Conservation (phyloP, 2,329 filamentous ascomycete species). For the Clarireedia homoeocarpa region DNA sequence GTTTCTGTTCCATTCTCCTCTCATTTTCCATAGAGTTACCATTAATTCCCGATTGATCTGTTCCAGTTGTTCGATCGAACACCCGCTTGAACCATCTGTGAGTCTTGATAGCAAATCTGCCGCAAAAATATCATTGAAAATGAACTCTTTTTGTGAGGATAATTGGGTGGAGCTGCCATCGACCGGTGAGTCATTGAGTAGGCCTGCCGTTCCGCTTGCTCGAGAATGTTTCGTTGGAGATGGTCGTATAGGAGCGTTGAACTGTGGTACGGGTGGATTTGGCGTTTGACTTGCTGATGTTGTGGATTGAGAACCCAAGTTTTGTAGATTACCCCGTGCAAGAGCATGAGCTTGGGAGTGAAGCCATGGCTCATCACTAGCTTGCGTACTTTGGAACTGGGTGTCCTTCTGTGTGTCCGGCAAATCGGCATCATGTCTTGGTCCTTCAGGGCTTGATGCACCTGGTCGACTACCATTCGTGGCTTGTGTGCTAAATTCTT, state of each 20-base stretch:
- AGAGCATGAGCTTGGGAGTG: conserved; percentile 51
- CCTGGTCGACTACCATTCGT: conserved; percentile 51
- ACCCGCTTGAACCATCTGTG: conserved; percentile 24
- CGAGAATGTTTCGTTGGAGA: background rate
- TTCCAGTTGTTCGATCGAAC: conserved; percentile 81
- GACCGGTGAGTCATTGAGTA: conserved; percentile 27
- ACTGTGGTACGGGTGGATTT: conserved; percentile 32
- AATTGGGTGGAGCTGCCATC: conserved; percentile 23
- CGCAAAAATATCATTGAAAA: conserved; percentile 35
- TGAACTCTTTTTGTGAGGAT: conserved; percentile 26
- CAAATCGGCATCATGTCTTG: conserved; percentile 30
- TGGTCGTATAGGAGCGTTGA: conserved; percentile 29
- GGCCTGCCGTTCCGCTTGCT: conserved; percentile 20
- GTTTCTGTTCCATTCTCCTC: conserved; percentile 77
- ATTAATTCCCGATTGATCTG: conserved; percentile 87
- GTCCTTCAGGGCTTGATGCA: conserved; percentile 23
- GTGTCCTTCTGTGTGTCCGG: conserved; percentile 43
- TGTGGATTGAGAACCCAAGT: conserved; percentile 25
- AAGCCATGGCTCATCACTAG: conserved; percentile 45
- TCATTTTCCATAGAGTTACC: conserved; percentile 76
- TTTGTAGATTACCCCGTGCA: conserved; percentile 32
- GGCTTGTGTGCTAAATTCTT: conserved; percentile 59
- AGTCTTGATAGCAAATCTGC: conserved; percentile 19
- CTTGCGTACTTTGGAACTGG: conserved; percentile 13
- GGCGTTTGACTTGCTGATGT: conserved; percentile 27